Evolutionary conservation across 257 asterid genomes (phyloP).

Genomic region (Solanum chmielewskii): DNA sequence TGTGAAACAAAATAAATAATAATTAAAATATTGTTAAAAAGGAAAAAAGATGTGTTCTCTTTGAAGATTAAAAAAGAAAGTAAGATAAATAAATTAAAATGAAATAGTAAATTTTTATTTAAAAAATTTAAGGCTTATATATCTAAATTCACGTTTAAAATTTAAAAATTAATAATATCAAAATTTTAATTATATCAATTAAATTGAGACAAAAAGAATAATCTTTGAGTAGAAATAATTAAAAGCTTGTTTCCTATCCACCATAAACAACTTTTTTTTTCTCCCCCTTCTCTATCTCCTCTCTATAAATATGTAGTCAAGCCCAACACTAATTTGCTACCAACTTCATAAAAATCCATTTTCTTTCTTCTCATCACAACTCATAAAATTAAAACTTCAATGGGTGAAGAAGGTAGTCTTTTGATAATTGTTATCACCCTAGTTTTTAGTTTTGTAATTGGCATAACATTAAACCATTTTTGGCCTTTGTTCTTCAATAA

Average conservation of each 20-base stretch:
- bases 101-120: too few relatives aligned
- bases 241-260: constrained; percentile 2
- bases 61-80: not conserved
- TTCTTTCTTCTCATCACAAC: not conserved
- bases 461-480: constrained; percentile 41
- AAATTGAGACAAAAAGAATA: not conserved
- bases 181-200: too few relatives aligned
- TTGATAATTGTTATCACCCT: not conserved
- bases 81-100: not conserved
- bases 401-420: constrained; percentile 6
- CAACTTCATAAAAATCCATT: constrained; percentile 3
- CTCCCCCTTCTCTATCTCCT: not conserved
- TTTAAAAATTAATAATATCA: too few relatives aligned
- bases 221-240: not conserved
- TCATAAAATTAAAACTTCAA: not conserved
- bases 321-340: constrained; percentile 12
- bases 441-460: constrained; percentile 11
- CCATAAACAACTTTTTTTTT: not conserved
- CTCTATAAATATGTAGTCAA: constrained; percentile 18
- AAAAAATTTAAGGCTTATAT: too few relatives aligned
- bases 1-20: accelerated
- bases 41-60: not conserved
- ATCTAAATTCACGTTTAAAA: accelerated
- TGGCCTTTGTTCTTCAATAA: constrained; percentile 37
- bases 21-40: too few relatives aligned